These are phyloP conservation scores for Arabidopsis arenosa DNA, from an alignment of 345 rosid genomes.

Conservation along the genomic window DNA sequence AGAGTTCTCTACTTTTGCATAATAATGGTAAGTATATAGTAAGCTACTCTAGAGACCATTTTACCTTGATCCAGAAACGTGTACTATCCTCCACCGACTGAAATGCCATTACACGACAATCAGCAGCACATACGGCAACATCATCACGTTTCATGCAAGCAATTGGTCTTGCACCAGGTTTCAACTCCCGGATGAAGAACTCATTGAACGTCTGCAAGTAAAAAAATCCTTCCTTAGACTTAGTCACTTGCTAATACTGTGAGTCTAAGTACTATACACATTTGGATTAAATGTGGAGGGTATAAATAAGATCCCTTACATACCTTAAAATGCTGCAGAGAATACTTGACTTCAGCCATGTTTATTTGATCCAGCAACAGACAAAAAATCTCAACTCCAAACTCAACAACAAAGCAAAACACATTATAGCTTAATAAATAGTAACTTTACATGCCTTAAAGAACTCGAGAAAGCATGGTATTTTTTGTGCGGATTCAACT, in stretches of 20 bases:
- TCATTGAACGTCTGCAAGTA: constrained; percentile 84
- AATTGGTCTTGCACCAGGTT: constrained; percentile 80
- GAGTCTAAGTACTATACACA: constrained; percentile 6
- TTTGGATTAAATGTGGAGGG: too few relatives aligned
- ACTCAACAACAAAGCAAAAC: background rate
- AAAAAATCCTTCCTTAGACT: too few relatives aligned
- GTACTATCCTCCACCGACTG: constrained; percentile 65
- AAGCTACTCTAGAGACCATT: background rate
- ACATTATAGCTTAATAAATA: background rate
- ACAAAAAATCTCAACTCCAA: constrained; percentile 19
- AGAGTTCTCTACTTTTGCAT: background rate
- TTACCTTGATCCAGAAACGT: constrained; percentile 93
- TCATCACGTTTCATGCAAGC: constrained; percentile 58
- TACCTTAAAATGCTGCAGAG: constrained; percentile 90
- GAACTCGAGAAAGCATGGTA: constrained; percentile 68
- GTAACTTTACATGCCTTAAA: constrained; percentile 60
- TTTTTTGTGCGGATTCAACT: constrained; percentile 77
- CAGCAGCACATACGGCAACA: constrained; percentile 81
- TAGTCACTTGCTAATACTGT: too few relatives aligned
- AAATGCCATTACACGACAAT: constrained; percentile 88
- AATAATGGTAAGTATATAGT: background rate
- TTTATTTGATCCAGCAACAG: constrained; percentile 84
- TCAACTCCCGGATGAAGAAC: constrained; percentile 85
- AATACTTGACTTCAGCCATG: constrained; percentile 85
- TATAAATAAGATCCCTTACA: constrained; percentile 18